Percentiles rank a stretch among this genome's conserved stretches.
Evolutionary conservation across 495 filamentous ascomycete genomes (phyloP).

Genomic region (Lepidopterella palustris): DNA sequence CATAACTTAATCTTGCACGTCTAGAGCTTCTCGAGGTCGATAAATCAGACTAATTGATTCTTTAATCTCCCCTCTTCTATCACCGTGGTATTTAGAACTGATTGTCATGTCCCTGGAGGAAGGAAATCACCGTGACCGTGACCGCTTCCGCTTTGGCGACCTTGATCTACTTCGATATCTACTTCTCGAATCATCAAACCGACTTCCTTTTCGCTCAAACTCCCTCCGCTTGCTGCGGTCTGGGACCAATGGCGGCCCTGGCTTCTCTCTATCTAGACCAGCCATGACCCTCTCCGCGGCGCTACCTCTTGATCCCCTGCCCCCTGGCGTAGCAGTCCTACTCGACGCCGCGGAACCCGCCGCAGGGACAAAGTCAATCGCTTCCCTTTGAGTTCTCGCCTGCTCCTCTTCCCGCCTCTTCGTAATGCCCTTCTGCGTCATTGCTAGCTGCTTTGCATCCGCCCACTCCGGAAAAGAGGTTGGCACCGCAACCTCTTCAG

Average conservation of each 20-base stretch:
- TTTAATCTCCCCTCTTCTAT: no score
- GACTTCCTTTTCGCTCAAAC: slow-evolving; percentile 12
- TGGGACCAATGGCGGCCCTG: not conserved
- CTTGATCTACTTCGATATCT: slow-evolving; percentile 13
- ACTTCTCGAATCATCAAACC: not conserved
- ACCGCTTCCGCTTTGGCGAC: slow-evolving; percentile 14
- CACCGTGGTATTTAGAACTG: not conserved
- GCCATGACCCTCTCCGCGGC: slow-evolving; percentile 40
- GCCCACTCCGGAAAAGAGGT: slow-evolving; percentile 59
- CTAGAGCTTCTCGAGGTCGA: no score
- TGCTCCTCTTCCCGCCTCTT: slow-evolving; percentile 56
- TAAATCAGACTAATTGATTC: no score
- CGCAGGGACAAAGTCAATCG: slow-evolving; percentile 72
- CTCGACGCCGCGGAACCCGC: slow-evolving; percentile 9
- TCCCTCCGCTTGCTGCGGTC: slow-evolving; percentile 11
- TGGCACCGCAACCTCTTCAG: slow-evolving; percentile 61
- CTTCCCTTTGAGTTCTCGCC: slow-evolving; percentile 47
- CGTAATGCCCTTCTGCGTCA: slow-evolving; percentile 53
- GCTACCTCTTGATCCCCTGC: slow-evolving; percentile 32
- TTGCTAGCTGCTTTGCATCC: slow-evolving; percentile 65
- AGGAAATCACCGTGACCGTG: slow-evolving; percentile 4
- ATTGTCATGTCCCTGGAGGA: not conserved
- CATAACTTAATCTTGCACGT: no score
- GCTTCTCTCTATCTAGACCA: slow-evolving; percentile 34
- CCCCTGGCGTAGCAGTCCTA: slow-evolving; percentile 24